Percentiles rank a stretch among this genome's conserved stretches.
Evolutionary conservation across 345 rosid genomes (phyloP).

Genomic region (Rhizophora mangle): DNA sequence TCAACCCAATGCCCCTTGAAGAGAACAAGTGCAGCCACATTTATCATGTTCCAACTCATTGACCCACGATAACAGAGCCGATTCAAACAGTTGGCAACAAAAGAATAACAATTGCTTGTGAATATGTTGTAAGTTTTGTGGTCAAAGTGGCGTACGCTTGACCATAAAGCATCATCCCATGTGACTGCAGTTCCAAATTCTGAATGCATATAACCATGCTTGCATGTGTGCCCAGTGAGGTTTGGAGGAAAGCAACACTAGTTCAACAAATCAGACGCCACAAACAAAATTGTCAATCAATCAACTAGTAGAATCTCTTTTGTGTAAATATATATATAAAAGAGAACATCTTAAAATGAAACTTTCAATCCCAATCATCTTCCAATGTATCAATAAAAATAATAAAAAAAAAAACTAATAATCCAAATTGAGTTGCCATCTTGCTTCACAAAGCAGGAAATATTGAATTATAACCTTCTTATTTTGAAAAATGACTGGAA

Average conservation of each 20-base stretch:
- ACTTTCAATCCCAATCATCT: neutral
- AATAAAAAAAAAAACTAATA: neutral
- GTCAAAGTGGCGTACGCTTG: constrained; percentile 54
- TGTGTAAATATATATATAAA: neutral
- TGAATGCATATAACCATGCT: constrained; percentile 60
- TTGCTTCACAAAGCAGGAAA: neutral
- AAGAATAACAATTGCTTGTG: constrained; percentile 90
- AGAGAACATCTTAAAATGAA: neutral
- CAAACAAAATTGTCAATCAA: constrained; percentile 20
- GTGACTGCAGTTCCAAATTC: constrained; percentile 66
- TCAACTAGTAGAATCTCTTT: neutral
- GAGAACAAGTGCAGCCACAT: constrained; percentile 58
- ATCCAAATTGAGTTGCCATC: constrained; percentile 1
- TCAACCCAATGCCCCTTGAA: constrained; percentile 67
- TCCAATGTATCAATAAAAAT: no score
- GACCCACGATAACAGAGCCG: constrained; percentile 66
- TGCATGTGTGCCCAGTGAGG: constrained; percentile 77
- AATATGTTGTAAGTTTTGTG: constrained; percentile 80
- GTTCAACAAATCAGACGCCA: constrained; percentile 15
- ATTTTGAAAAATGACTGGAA: neutral
- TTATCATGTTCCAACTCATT: constrained; percentile 88
- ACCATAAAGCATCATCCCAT: constrained; percentile 76
- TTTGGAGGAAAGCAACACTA: constrained; percentile 88
- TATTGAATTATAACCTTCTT: neutral
- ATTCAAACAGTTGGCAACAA: constrained; percentile 72